These are phyloP conservation scores for Cryphonectria parasitica DNA, from an alignment of 2,329 filamentous ascomycete species.

Conservation along the genomic window DNA sequence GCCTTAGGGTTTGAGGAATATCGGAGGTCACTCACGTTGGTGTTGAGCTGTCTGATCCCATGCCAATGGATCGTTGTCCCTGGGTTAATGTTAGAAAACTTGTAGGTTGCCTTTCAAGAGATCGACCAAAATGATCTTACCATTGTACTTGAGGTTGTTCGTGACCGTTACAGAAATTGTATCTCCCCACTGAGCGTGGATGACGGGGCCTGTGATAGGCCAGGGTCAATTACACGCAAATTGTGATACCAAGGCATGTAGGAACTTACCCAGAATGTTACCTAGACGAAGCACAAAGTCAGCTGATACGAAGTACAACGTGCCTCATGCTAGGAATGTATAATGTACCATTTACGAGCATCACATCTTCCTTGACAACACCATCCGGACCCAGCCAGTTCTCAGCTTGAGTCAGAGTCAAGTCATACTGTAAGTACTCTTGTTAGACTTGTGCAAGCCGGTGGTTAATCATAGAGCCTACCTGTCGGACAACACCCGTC, in stretches of 20 bases:
- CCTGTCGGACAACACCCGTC: slow-evolving; percentile 33
- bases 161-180: slow-evolving; percentile 61
- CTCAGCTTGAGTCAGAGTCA: slow-evolving; percentile 36
- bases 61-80: slow-evolving; percentile 55
- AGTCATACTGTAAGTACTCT: slow-evolving; percentile 32
- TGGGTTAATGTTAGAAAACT: slow-evolving; percentile 14
- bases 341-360: slow-evolving; percentile 52
- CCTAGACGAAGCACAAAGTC: slow-evolving; percentile 10
- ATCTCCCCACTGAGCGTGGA: slow-evolving; percentile 58
- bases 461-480: slow-evolving; percentile 15
- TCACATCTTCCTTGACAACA: slow-evolving; percentile 37
- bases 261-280: slow-evolving; percentile 20
- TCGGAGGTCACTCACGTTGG: slow-evolving; percentile 31
- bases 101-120: no score
- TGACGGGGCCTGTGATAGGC: slow-evolving; percentile 49
- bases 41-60: slow-evolving; percentile 49
- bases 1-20: not conserved
- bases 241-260: not conserved
- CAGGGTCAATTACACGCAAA: slow-evolving; percentile 3
- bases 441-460: not conserved
- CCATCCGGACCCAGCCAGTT: slow-evolving; percentile 38
- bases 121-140: slow-evolving; percentile 29
- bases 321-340: slow-evolving; percentile 11
- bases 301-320: slow-evolving; percentile 19
- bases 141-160: slow-evolving; percentile 61